A percentile compares a stretch with the other conserved stretches of the same genome.
Conservation (phyloP, 768 basidiomycete genomes). For the Suillus placidus region DNA sequence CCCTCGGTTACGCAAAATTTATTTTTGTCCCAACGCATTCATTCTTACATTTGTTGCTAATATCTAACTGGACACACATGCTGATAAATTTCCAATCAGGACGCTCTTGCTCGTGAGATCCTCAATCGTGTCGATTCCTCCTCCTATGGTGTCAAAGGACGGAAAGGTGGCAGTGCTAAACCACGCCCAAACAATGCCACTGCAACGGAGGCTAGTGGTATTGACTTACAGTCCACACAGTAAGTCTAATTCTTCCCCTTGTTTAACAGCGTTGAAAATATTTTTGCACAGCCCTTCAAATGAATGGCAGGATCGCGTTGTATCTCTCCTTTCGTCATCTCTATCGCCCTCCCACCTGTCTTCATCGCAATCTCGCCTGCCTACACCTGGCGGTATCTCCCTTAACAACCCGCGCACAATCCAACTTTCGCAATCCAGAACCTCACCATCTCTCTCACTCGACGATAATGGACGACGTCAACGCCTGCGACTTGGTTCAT, state of each 20-base stretch:
- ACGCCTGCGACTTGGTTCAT: constrained; percentile 50
- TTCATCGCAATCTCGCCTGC: constrained; percentile 4
- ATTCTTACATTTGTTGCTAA: background rate
- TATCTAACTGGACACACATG: background rate
- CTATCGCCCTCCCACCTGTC: constrained; percentile 16
- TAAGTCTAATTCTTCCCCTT: constrained; percentile 36
- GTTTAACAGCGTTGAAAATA: constrained; percentile 10
- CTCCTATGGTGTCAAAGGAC: constrained; percentile 75
- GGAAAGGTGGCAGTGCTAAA: constrained; percentile 47
- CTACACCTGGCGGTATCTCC: constrained; percentile 5
- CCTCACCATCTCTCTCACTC: constrained; percentile 17
- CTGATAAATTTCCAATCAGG: constrained; percentile 44
- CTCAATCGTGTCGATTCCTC: constrained; percentile 80
- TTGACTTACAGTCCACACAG: constrained; percentile 65
- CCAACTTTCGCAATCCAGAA: constrained; percentile 12
- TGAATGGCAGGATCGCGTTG: constrained; percentile 81
- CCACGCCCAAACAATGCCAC: constrained; percentile 23
- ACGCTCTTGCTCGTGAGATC: constrained; percentile 79
- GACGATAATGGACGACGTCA: constrained; percentile 46
- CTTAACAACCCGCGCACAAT: constrained; percentile 19
- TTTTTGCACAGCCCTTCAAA: constrained; percentile 61
- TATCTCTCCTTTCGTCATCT: constrained; percentile 23
- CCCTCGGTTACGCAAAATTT: background rate
- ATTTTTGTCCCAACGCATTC: constrained; percentile 2
- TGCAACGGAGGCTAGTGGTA: constrained; percentile 19